Evolutionary conservation across 2,329 filamentous ascomycete species (phyloP).

Genomic region (Aspergillus vadensis): DNA sequence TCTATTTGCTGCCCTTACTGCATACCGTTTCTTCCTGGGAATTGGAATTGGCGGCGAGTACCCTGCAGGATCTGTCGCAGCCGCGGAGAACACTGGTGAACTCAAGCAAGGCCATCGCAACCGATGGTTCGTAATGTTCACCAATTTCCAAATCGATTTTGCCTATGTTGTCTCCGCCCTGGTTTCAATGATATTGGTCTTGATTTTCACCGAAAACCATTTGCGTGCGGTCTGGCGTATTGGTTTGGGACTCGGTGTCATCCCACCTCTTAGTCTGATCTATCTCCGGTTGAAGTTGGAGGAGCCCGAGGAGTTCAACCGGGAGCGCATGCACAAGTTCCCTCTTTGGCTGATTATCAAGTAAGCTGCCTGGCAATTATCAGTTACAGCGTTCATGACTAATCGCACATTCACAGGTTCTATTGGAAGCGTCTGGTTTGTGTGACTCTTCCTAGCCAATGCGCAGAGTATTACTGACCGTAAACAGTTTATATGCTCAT

Average conservation of each 20-base stretch:
- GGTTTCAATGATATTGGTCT: constrained; percentile 67
- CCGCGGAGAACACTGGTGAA: constrained; percentile 81
- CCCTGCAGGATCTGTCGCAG: constrained; percentile 71
- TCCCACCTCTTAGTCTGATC: constrained; percentile 74
- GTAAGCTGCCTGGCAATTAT: constrained; percentile 24
- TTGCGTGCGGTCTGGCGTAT: constrained; percentile 79
- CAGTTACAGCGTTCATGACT: background rate
- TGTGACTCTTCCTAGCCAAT: background rate
- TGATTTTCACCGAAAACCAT: constrained; percentile 63
- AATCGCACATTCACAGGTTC: constrained; percentile 49
- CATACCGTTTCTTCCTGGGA: constrained; percentile 80
- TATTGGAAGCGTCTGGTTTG: constrained; percentile 71
- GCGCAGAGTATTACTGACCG: background rate
- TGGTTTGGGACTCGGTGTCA: constrained; percentile 73
- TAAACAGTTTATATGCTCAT: constrained; percentile 59
- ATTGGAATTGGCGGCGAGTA: constrained; percentile 72
- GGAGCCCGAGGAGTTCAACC: constrained; percentile 76
- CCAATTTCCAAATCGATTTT: constrained; percentile 82
- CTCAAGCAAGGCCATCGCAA: constrained; percentile 80
- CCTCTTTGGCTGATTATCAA: constrained; percentile 53
- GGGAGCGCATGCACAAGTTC: constrained; percentile 67
- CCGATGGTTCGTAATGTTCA: constrained; percentile 88
- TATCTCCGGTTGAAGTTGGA: constrained; percentile 71
- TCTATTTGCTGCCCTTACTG: constrained; percentile 75
- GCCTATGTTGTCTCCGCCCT: constrained; percentile 82